These are phyloP conservation scores for Cladosporium sp. DNA, from an alignment of 2,329 filamentous ascomycete genomes.

Conservation along the genomic window DNA sequence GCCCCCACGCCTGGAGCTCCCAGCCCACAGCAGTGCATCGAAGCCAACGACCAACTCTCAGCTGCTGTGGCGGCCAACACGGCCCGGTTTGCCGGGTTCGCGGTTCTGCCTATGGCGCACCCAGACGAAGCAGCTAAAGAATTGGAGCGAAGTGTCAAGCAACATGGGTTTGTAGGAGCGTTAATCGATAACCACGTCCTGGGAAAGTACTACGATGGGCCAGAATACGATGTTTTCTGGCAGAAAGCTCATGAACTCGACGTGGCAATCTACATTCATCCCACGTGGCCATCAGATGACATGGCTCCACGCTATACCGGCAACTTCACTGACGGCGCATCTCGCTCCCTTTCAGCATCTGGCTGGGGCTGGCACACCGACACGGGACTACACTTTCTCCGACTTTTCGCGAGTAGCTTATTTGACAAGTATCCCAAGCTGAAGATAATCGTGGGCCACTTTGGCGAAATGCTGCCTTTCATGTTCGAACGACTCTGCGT, in stretches of 20 bases:
- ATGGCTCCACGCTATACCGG: conserved; percentile 32
- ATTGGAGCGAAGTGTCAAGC: conserved; percentile 29
- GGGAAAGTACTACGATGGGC: conserved; percentile 32
- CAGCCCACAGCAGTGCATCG: conserved; percentile 22
- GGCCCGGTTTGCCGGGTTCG: conserved; percentile 31
- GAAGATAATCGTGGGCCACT: conserved; percentile 54
- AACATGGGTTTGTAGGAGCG: conserved; percentile 32
- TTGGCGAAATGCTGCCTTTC: conserved; percentile 55
- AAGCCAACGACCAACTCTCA: conserved; percentile 32
- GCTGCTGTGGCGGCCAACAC: conserved; percentile 24
- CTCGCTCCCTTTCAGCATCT: conserved; percentile 35
- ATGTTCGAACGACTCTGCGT: conserved; percentile 46
- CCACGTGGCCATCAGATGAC: conserved; percentile 37
- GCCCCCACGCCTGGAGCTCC: conserved; percentile 27
- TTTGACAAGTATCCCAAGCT: conserved; percentile 53
- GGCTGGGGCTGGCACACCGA: conserved; percentile 51
- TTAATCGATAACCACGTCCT: conserved; percentile 34
- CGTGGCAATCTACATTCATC: conserved; percentile 51
- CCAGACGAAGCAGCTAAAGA: conserved; percentile 30
- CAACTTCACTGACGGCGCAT: conserved; percentile 32
- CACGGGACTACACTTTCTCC: conserved; percentile 45
- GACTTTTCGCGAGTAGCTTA: conserved; percentile 48
- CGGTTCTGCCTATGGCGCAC: conserved; percentile 30
- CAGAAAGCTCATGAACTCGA: conserved; percentile 38
- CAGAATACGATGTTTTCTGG: conserved; percentile 29